Evolutionary conservation across 2,329 filamentous ascomycete species (phyloP).

Genomic region (Fusarium bulbicola): DNA sequence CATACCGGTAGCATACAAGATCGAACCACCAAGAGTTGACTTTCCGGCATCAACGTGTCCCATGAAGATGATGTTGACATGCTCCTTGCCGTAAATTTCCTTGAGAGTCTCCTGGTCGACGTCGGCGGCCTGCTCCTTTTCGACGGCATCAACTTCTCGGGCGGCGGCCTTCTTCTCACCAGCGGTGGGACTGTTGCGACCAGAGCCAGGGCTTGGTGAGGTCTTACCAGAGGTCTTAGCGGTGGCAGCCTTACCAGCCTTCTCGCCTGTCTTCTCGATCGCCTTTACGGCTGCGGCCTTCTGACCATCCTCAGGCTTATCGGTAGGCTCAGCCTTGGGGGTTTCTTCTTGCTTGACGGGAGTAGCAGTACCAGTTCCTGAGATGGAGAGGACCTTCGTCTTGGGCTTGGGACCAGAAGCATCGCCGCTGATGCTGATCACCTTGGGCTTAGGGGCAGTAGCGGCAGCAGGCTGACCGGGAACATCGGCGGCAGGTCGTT

Average conservation of each 20-base stretch:
- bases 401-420: slow-evolving; percentile 64
- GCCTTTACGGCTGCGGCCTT: slow-evolving; percentile 91
- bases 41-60: slow-evolving; percentile 99
- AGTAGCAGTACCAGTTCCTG: slow-evolving; percentile 45
- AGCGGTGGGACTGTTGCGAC: slow-evolving; percentile 81
- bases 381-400: slow-evolving; percentile 58
- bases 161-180: slow-evolving; percentile 60
- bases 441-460: slow-evolving; percentile 66
- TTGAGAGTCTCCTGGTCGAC: slow-evolving; percentile 79
- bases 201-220: slow-evolving; percentile 84
- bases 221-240: slow-evolving; percentile 70
- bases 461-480: slow-evolving; percentile 55
- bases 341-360: slow-evolving; percentile 56
- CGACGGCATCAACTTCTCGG: slow-evolving; percentile 83
- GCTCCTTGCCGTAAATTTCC: slow-evolving; percentile 95
- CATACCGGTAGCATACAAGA: slow-evolving; percentile 95
- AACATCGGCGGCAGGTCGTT: slow-evolving; percentile 41
- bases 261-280: slow-evolving; percentile 88
- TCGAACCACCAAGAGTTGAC: slow-evolving; percentile 92
- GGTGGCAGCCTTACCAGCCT: slow-evolving; percentile 54
- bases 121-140: slow-evolving; percentile 81
- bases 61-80: slow-evolving; percentile 95
- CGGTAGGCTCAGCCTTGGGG: slow-evolving; percentile 57
- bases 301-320: slow-evolving; percentile 73
- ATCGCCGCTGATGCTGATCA: slow-evolving; percentile 73